phyloP scores from a whole-genome alignment of 257 asterid genomes.

The Eustoma russellianum region DNA sequence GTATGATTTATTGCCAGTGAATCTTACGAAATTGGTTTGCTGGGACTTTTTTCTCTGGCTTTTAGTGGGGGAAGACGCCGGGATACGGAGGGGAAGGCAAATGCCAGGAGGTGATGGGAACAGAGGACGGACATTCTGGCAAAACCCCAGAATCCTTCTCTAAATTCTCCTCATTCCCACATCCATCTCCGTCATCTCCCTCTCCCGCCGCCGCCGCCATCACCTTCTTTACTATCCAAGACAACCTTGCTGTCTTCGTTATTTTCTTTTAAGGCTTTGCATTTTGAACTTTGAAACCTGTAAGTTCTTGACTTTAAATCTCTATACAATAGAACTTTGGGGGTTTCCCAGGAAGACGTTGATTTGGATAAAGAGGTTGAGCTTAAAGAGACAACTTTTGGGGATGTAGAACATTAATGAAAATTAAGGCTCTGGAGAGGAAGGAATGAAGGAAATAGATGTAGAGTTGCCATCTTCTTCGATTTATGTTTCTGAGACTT shows the following conservation, averaged over 20 bases:
- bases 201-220: slow-evolving; percentile 26
- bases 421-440: slow-evolving; percentile 35
- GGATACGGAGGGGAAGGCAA: too few species aligned
- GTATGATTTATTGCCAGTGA: too few species aligned
- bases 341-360: slow-evolving; percentile 17
- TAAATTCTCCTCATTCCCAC: too few species aligned
- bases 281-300: slow-evolving; percentile 24
- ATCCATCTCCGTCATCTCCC: too few species aligned
- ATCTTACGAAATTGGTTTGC: too few species aligned
- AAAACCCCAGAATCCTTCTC: too few species aligned
- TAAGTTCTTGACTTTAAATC: slow-evolving; percentile 9
- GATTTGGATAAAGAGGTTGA: slow-evolving; percentile 12
- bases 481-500: slow-evolving; percentile 3
- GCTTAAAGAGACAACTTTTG: slow-evolving; percentile 15
- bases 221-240: slow-evolving; percentile 27
- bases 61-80: too few species aligned
- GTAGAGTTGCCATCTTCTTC: slow-evolving; percentile 32
- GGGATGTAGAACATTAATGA: slow-evolving; percentile 8
- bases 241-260: slow-evolving; percentile 38
- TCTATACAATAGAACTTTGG: slow-evolving; percentile 17
- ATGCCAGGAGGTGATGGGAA: too few species aligned
- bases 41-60: too few species aligned
- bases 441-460: slow-evolving; percentile 27
- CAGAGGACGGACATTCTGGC: too few species aligned
- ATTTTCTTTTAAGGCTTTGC: slow-evolving; percentile 34